Conservation (phyloP, 306 rosid genomes). For the Castanea crenata region DNA sequence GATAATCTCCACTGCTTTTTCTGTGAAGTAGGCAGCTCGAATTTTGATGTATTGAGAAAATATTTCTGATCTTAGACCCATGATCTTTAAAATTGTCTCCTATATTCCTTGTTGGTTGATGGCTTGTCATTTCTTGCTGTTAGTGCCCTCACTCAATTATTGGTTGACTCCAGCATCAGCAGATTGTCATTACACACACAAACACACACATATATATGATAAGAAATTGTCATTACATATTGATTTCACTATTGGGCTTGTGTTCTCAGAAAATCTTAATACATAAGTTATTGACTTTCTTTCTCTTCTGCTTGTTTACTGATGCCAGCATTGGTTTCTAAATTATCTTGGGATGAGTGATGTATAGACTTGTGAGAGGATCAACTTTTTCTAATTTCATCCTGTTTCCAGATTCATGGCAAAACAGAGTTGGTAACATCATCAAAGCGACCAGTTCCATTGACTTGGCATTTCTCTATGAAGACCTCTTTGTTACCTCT, state of each 20-base stretch:
- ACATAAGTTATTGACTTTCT: not conserved
- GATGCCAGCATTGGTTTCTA: slow-evolving; percentile 7
- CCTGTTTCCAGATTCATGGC: slow-evolving; percentile 75
- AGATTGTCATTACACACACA: not conserved
- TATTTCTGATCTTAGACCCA: not conserved
- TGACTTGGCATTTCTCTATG: slow-evolving; percentile 90
- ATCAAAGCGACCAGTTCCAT: slow-evolving; percentile 88
- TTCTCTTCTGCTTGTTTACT: slow-evolving; percentile 12
- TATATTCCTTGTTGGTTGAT: not conserved
- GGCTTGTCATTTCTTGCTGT: not conserved
- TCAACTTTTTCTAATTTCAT: slow-evolving; percentile 15
- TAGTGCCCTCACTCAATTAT: not conserved
- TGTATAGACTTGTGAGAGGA: not conserved
- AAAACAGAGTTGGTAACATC: slow-evolving; percentile 91
- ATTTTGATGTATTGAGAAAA: not conserved
- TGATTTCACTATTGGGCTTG: slow-evolving; percentile 4
- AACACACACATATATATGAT: too few species aligned
- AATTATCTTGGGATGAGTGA: slow-evolving; percentile 6
- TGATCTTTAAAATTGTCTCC: not conserved
- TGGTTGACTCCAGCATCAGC: not conserved
- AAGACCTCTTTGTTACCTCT: slow-evolving; percentile 74
- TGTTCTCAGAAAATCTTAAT: not conserved
- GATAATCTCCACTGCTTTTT: not conserved
- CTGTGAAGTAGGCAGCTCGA: not conserved
- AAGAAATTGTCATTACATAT: not conserved